Evolutionary conservation across 2,329 filamentous ascomycete genomes (phyloP).

Genomic region (Penicillium sp.): DNA sequence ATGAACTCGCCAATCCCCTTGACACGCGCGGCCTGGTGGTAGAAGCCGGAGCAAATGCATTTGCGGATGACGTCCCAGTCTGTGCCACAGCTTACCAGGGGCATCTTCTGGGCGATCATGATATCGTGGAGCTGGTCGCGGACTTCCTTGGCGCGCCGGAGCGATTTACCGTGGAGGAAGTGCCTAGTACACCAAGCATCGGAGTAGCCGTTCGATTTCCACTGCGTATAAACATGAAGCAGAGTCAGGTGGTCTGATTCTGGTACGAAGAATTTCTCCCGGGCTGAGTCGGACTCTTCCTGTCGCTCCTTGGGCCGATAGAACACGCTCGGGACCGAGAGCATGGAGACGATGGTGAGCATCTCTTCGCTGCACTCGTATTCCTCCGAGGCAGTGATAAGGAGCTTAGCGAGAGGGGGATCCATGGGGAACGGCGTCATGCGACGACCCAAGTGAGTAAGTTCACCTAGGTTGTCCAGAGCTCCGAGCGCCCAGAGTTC

Average conservation of each 20-base stretch:
- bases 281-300: constrained; percentile 89
- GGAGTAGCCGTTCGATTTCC: constrained; percentile 83
- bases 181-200: constrained; percentile 91
- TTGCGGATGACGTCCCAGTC: constrained; percentile 96
- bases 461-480: constrained; percentile 85
- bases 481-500: constrained; percentile 95
- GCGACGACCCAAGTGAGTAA: constrained; percentile 78
- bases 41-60: constrained; percentile 96
- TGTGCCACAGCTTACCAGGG: constrained; percentile 79
- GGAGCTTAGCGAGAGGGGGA: constrained; percentile 85
- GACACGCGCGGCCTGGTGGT: constrained; percentile 93
- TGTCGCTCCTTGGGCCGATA: constrained; percentile 95
- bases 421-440: constrained; percentile 99
- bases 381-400: constrained; percentile 83
- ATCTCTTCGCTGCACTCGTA: constrained; percentile 96
- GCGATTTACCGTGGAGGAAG: constrained; percentile 90
- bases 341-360: constrained; percentile 96
- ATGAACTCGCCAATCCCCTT: constrained; percentile 97
- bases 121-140: constrained; percentile 90
- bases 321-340: constrained; percentile 93
- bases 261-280: constrained; percentile 97
- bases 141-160: constrained; percentile 88
- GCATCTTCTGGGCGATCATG: constrained; percentile 89
- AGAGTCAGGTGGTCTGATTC: constrained; percentile 96
- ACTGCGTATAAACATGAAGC: constrained; percentile 91